These are phyloP conservation scores for Escovopsis sp. DNA, from an alignment of 2,329 filamentous ascomycete species.

Conservation along the genomic window DNA sequence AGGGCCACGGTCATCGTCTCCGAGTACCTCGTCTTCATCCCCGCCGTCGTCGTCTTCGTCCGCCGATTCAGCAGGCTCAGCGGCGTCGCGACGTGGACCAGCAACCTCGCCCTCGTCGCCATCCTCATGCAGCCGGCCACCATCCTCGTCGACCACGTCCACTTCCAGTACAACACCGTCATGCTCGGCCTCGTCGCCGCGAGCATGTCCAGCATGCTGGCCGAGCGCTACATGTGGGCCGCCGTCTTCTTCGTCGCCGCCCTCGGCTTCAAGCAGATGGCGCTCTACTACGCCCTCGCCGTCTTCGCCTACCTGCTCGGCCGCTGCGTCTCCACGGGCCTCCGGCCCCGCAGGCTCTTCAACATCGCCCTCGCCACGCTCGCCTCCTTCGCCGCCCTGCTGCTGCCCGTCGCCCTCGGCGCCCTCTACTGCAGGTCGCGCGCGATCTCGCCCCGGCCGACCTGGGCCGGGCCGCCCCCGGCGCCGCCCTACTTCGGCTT, in stretches of 20 bases:
- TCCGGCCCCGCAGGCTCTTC: slow-evolving; percentile 54
- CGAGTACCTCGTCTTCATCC: slow-evolving; percentile 81
- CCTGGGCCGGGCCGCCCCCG: slow-evolving; percentile 41
- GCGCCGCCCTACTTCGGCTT: slow-evolving; percentile 48
- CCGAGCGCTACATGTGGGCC: slow-evolving; percentile 72
- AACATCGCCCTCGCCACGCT: slow-evolving; percentile 62
- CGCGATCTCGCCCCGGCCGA: slow-evolving; percentile 42
- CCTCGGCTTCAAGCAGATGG: slow-evolving; percentile 99
- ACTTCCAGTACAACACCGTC: slow-evolving; percentile 96
- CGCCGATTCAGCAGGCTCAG: slow-evolving; percentile 65
- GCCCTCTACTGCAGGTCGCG: slow-evolving; percentile 53
- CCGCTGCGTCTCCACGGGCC: slow-evolving; percentile 61
- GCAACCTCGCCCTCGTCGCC: slow-evolving; percentile 72
- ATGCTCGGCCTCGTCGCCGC: slow-evolving; percentile 89
- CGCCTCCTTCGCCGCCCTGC: slow-evolving; percentile 57
- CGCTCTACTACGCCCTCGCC: slow-evolving; percentile 86
- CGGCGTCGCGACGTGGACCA: slow-evolving; percentile 67
- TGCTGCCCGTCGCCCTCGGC: slow-evolving; percentile 62
- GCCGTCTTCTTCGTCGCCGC: slow-evolving; percentile 88
- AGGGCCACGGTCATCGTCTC: slow-evolving; percentile 79
- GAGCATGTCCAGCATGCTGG: slow-evolving; percentile 76
- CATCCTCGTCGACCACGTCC: slow-evolving; percentile 87
- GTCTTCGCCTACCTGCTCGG: slow-evolving; percentile 88
- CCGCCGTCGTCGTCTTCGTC: slow-evolving; percentile 72
- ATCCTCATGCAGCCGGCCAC: slow-evolving; percentile 84